A percentile compares a stretch with the other conserved stretches of the same genome.
phyloP scores from a whole-genome alignment of 305 asterid genomes.

The Fraxinus nigra region DNA sequence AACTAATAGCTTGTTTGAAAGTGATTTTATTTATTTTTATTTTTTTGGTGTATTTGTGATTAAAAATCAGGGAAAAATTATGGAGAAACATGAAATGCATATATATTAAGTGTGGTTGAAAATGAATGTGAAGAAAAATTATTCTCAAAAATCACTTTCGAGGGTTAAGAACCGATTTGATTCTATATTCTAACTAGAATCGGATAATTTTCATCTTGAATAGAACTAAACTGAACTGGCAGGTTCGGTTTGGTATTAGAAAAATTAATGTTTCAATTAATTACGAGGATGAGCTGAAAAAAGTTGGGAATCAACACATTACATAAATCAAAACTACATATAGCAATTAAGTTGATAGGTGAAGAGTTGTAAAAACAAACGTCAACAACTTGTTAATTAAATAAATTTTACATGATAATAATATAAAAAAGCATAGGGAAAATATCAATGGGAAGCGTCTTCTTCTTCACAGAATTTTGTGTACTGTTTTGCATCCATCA shows the following conservation, averaged over 20 bases:
- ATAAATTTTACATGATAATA: not conserved
- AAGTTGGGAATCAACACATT: not conserved
- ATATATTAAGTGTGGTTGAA: not conserved
- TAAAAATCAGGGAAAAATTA: too few relatives aligned
- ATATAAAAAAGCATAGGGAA: not conserved
- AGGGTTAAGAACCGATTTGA: not conserved
- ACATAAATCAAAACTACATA: not conserved
- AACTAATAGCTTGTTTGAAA: too few relatives aligned
- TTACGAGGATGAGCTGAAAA: not conserved
- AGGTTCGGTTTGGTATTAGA: not conserved
- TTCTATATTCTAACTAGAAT: not conserved
- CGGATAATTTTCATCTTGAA: not conserved
- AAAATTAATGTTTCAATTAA: not conserved
- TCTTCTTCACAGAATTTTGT: conserved; percentile 87
- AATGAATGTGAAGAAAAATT: not conserved
- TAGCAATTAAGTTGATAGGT: not conserved
- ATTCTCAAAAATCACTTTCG: not conserved
- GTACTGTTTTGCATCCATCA: conserved; percentile 69
- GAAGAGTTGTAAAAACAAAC: not conserved
- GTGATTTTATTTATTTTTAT: too few relatives aligned
- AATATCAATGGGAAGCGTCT: conserved; percentile 57
- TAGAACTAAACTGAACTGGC: not conserved
- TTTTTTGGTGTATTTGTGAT: too few relatives aligned
- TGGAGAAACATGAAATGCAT: not conserved
- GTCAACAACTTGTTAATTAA: not conserved